Evolutionary conservation across 768 basidiomycete genomes (phyloP).

Genomic region (Leccinum variicolor): DNA sequence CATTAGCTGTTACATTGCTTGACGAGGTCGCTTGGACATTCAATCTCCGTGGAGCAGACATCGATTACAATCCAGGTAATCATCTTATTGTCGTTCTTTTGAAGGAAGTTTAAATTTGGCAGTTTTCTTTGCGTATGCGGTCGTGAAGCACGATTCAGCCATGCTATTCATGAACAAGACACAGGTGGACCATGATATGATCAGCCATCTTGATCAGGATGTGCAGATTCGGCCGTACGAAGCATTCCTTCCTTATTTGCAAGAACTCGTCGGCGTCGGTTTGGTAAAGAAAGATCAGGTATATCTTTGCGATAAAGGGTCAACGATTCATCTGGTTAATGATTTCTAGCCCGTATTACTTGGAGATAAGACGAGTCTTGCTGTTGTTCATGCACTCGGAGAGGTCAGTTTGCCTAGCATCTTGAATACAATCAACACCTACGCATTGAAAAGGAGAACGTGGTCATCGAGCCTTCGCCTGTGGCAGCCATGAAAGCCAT

Average conservation of each 20-base stretch:
- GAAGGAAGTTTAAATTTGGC: background rate
- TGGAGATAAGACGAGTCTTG: constrained; percentile 74
- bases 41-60: constrained; percentile 90
- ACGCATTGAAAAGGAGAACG: constrained; percentile 45
- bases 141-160: constrained; percentile 58
- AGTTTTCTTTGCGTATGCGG: constrained; percentile 93
- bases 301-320: constrained; percentile 3
- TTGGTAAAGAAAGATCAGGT: constrained; percentile 33
- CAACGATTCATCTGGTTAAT: background rate
- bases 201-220: constrained; percentile 47
- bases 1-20: constrained; percentile 79
- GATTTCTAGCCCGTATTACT: constrained; percentile 65
- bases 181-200: constrained; percentile 42
- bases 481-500: constrained; percentile 77
- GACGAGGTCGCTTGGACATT: constrained; percentile 96
- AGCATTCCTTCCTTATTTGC: constrained; percentile 61
- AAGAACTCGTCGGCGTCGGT: constrained; percentile 40
- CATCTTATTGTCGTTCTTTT: background rate
- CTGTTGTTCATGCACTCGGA: constrained; percentile 78
- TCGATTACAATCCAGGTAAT: constrained; percentile 78
- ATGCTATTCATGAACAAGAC: constrained; percentile 65
- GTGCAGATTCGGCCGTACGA: constrained; percentile 73
- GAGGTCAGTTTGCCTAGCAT: constrained; percentile 38
- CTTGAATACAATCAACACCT: background rate
- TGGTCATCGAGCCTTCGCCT: constrained; percentile 63